phyloP scores from a whole-genome alignment of 495 filamentous ascomycete species.

The Aspergillus nidulans region DNA sequence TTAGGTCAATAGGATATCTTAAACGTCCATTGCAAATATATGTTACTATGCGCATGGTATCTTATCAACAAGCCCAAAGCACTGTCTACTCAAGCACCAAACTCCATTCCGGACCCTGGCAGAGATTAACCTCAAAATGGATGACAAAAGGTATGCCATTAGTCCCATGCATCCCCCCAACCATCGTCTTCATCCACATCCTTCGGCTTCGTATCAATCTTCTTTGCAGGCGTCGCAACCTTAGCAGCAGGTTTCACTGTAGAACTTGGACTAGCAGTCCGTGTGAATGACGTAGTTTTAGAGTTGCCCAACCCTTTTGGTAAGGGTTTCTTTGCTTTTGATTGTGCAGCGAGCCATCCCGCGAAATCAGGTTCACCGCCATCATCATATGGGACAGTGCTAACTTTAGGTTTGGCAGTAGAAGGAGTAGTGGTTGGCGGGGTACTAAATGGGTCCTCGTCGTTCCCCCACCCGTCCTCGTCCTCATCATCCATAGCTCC shows the following conservation, averaged over 20 bases:
- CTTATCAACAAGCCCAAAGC: neutral
- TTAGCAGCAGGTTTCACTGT: constrained; percentile 35
- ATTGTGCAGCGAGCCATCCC: constrained; percentile 83
- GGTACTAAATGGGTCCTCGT: constrained; percentile 47
- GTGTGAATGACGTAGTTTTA: constrained; percentile 20
- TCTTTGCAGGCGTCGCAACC: constrained; percentile 34
- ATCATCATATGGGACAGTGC: constrained; percentile 64
- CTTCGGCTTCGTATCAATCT: constrained; percentile 49
- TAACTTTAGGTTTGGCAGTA: constrained; percentile 24
- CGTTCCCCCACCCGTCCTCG: constrained; percentile 42
- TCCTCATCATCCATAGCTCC: constrained; percentile 64
- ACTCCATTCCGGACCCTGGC: neutral
- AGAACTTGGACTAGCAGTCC: constrained; percentile 28
- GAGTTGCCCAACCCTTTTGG: constrained; percentile 73
- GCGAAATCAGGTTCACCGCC: constrained; percentile 89
- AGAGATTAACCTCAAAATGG: neutral
- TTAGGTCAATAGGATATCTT: neutral
- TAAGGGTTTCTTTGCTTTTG: constrained; percentile 64
- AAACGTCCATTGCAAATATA: neutral
- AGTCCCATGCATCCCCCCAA: constrained; percentile 58
- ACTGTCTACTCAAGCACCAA: neutral
- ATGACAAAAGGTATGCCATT: neutral
- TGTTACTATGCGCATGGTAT: constrained; percentile 6
- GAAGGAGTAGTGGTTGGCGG: constrained; percentile 33
- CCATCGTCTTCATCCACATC: constrained; percentile 46